Base-by-base conservation (phyloP, 2,329 filamentous ascomycete genomes). In the Huntiella moniliformis region DNA sequence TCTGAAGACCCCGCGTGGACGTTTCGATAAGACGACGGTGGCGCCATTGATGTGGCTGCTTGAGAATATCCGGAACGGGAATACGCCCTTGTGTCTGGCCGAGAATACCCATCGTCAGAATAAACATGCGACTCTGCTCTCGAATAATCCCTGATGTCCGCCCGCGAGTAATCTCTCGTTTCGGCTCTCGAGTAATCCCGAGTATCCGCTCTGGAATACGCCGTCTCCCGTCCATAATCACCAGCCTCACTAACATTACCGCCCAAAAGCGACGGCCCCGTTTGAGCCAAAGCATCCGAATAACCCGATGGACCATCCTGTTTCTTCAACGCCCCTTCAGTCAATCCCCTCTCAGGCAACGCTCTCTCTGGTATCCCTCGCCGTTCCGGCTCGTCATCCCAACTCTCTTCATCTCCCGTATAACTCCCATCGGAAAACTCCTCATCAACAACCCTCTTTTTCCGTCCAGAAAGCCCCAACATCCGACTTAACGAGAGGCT, bases 401-500 rank as follows among this genome's bases (percentile, higher is more conserved):
- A 36, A 12, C 41, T 12, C 11, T 34, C 46, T 13, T 44, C 31
- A 31, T 48, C 42, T 3, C 22, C 22, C 7, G 22, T 28, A 8
- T 28, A 28, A 28, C 22, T 28, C 22, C 6, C 22, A 22, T 46
- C 44, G n/a, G 41, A 40, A 35, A 22, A 46, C 13, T 37, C 36
- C 11, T 38, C 44, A 34, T 36, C 31, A 11, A 15, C 22, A n/a
- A 46, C 32, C 11, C 18, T 15, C 10, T 18, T 33, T 31, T 47
- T 47, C 12, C 44, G 39, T 7, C 46, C 47, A 42, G 15, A 15
- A 32, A 52, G 45, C 10, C 49, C 46, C 28, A 48, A 35, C 44
- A 50, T 50, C 13, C 45, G 49, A 15, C 41, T 46, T 16, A 50
- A 38, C 16, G 46, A 49, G 16, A 52, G 45, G n/a, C 49, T 51